Base-by-base conservation (phyloP, 805 yeast species). In the Vanderwaltozyma verrucispora region DNA sequence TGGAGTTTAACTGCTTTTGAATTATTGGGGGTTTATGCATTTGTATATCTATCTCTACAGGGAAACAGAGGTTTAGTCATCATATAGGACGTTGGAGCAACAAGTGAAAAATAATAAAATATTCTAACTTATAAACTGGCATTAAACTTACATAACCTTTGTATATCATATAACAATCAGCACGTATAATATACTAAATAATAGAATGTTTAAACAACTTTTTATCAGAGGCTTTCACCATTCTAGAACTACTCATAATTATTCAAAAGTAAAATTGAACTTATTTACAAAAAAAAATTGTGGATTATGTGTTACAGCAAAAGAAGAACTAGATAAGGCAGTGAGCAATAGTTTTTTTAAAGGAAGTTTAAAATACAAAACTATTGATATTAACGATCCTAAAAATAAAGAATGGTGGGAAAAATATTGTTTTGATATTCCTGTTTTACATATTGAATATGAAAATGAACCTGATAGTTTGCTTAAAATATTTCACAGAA, bases 381-480 rank as follows among this genome's bases (percentile, higher is more conserved):
- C 64, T 11, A 60, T 78, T 3, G 83, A 82, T 51, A 81, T 82
- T 24, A 72, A 72, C 54, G 63, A 67, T 20, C 74, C 75, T 0
- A 69, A 70, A 37, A 77, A 81, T 49, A 63, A 70, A 33, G 63
- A 67, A 33, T 80, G 85, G 78, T 80, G 77, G 68, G 83, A 80
- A 36, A 65, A 68, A 42, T 82, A 81, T 47, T 75, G 87, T 47
- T 80, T 75, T 53, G 94, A 82, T 51, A 80, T 82, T 5, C 94
- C 94, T 0, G 94, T 82, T 0, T 51, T 82, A 30, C 88, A 82
- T 53, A 65, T 82, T 8, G 78, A 77, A 47, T 63, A 76, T 40
- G 61, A 52, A 1, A 27, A 33, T 5, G 56, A 53, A 6, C 70
- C 68, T 36, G 60, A 50, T 25, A 64, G 69, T 32, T 69, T 77